Conservation (phyloP, 2,329 filamentous ascomycete species). For the Neobulgaria alba region DNA sequence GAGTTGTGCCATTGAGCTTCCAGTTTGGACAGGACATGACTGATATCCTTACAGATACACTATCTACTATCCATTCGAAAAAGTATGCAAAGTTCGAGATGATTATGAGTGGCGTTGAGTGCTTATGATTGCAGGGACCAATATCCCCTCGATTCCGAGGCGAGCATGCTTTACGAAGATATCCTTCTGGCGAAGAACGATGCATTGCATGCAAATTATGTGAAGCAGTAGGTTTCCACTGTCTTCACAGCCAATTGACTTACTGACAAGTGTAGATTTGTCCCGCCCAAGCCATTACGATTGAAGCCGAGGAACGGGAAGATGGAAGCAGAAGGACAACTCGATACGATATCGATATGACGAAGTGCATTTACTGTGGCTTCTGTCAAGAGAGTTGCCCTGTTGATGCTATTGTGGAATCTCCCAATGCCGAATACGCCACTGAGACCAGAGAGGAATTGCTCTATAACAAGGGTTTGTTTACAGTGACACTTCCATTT, state of each 20-base stretch:
- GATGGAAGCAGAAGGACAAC: constrained; percentile 93
- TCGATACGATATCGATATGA: constrained; percentile 99
- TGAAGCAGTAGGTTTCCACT: constrained; percentile 57
- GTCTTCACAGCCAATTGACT: neutral
- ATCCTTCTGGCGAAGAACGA: constrained; percentile 94
- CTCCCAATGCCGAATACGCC: constrained; percentile 66
- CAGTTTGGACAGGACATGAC: constrained; percentile 8
- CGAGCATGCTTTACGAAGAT: constrained; percentile 91
- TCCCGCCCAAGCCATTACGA: constrained; percentile 96
- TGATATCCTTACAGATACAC: constrained; percentile 62
- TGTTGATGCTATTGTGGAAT: constrained; percentile 85
- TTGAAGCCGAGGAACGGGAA: constrained; percentile 95
- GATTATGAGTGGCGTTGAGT: constrained; percentile 4
- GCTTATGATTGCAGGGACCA: constrained; percentile 53
- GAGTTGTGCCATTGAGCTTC: constrained; percentile 40
- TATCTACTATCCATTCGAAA: constrained; percentile 98
- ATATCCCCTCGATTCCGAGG: constrained; percentile 97
- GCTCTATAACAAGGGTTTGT: constrained; percentile 81
- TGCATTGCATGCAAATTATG: constrained; percentile 99
- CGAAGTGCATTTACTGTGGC: constrained; percentile 99
- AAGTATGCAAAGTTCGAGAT: constrained; percentile 41
- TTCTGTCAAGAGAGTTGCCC: constrained; percentile 99
- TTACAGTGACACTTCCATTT: neutral
- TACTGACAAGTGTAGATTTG: constrained; percentile 53
- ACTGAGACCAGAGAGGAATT: constrained; percentile 83